These are phyloP conservation scores for Volvariella volvacea DNA, from an alignment of 1,284 basidiomycete genomes.

Conservation along the genomic window DNA sequence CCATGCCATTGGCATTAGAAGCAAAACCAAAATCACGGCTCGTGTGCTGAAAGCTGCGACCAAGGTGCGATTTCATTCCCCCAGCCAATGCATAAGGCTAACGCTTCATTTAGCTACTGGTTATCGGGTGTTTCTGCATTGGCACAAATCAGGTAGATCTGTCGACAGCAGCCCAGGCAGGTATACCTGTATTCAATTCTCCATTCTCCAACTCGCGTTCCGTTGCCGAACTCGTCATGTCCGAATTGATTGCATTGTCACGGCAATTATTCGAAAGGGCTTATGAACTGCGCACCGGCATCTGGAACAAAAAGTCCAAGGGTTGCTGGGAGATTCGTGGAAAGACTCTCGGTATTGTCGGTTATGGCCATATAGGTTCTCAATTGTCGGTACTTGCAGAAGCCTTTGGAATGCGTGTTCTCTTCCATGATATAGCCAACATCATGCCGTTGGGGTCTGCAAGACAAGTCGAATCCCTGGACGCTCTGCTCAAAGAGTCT, in stretches of 20 bases:
- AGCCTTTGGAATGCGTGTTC: conserved; percentile 91
- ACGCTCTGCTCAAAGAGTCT: conserved; percentile 71
- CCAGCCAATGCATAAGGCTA: conserved; percentile 4
- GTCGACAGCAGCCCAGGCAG: conserved; percentile 74
- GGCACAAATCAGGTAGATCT: conserved; percentile 99
- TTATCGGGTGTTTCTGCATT: conserved; percentile 99
- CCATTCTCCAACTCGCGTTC: conserved; percentile 99
- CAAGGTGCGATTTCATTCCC: conserved; percentile 44
- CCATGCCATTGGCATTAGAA: conserved; percentile 94
- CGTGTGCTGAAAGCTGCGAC: conserved; percentile 82
- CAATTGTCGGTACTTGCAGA: conserved; percentile 98
- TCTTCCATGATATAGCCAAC: conserved; percentile 95
- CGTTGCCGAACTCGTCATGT: conserved; percentile 96
- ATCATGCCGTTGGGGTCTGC: conserved; percentile 98
- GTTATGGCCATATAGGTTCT: conserved; percentile 98
- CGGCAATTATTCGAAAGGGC: conserved; percentile 91
- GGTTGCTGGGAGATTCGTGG: conserved; percentile 98
- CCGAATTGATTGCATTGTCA: conserved; percentile 90
- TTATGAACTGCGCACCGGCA: conserved; percentile 81
- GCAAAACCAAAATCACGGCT: conserved; percentile 95
- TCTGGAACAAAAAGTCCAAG: conserved; percentile 99
- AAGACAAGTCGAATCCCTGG: conserved; percentile 80
- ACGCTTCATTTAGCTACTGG: conserved; percentile 63
- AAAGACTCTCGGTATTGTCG: conserved; percentile 96
- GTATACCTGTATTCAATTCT: conserved; percentile 99